Percentiles rank a stretch among this genome's conserved stretches.
These are phyloP conservation scores for Termitomyces sp. DNA, from an alignment of 768 basidiomycete genomes.

Conservation along the genomic window DNA sequence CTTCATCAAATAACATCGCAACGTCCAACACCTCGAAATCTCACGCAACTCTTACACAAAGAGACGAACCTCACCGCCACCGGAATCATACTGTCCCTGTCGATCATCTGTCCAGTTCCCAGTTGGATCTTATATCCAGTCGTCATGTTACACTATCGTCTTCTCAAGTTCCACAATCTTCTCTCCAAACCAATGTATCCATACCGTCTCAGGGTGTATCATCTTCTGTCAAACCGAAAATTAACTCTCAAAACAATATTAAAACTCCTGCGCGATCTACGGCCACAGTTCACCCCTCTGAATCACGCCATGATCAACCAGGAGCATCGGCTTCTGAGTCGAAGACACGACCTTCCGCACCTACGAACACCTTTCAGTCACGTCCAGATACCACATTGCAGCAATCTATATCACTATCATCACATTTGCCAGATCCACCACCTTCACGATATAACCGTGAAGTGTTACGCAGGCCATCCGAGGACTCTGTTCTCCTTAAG, in stretches of 20 bases:
- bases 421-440: conserved; percentile 1
- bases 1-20: not conserved
- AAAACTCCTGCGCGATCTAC: not conserved
- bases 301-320: not conserved
- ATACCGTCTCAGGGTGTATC: conserved; percentile 7
- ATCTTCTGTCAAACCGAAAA: conserved; percentile 1
- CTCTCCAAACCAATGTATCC: conserved; percentile 6
- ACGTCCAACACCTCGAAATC: not conserved
- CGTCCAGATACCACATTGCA: not conserved
- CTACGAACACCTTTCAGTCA: not conserved
- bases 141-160: conserved; percentile 6
- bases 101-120: not conserved
- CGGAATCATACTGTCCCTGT: not conserved
- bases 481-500: conserved; percentile 49
- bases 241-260: not conserved
- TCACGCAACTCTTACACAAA: not conserved
- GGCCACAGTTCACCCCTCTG: not conserved
- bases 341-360: not conserved
- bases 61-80: not conserved
- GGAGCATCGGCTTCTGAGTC: not conserved
- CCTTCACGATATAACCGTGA: conserved; percentile 7
- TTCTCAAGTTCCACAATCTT: conserved; percentile 8
- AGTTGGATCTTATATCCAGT: not conserved
- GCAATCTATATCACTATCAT: conserved; percentile 3
- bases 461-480: conserved; percentile 31